phyloP scores from a whole-genome alignment of 768 basidiomycete genomes.

The Imleria badia region DNA sequence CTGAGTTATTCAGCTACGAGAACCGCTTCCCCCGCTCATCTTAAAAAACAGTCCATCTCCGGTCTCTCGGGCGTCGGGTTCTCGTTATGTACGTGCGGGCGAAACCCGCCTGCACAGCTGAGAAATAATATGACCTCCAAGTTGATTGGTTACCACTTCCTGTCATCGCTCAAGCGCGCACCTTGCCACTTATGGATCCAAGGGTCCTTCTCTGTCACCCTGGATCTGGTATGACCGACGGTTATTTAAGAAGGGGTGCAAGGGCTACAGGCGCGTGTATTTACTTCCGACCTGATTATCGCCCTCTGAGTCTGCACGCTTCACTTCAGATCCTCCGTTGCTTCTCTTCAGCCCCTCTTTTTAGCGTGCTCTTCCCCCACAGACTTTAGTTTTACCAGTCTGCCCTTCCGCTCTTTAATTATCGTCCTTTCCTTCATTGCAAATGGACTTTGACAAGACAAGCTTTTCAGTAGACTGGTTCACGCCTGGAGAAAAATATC shows the following conservation, averaged over 20 bases:
- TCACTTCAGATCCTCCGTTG: background rate
- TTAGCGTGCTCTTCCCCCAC: background rate
- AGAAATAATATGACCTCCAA: background rate
- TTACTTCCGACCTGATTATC: background rate
- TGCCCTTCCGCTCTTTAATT: conserved; percentile 6
- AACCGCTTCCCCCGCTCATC: background rate
- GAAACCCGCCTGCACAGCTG: conserved; percentile 1
- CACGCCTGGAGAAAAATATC: conserved; percentile 28
- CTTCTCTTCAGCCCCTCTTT: conserved; percentile 1
- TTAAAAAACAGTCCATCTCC: background rate
- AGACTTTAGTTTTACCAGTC: conserved; percentile 6
- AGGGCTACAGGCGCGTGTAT: background rate
- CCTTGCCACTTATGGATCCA: conserved; percentile 9
- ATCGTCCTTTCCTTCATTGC: conserved; percentile 8
- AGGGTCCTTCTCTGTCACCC: conserved; percentile 18
- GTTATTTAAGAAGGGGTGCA: conserved; percentile 17
- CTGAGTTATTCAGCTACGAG: background rate
- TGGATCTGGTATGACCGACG: conserved; percentile 8
- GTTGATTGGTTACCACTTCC: conserved; percentile 3
- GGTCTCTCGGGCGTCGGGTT: background rate
- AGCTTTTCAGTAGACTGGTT: conserved; percentile 33
- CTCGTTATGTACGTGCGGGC: conserved; percentile 15
- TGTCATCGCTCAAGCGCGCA: conserved; percentile 5
- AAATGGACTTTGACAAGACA: conserved; percentile 34
- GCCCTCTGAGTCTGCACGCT: conserved; percentile 4